A percentile compares a stretch with the other conserved stretches of the same genome.
Conservation (phyloP, 306 rosid species). For the Vicia sativa region DNA sequence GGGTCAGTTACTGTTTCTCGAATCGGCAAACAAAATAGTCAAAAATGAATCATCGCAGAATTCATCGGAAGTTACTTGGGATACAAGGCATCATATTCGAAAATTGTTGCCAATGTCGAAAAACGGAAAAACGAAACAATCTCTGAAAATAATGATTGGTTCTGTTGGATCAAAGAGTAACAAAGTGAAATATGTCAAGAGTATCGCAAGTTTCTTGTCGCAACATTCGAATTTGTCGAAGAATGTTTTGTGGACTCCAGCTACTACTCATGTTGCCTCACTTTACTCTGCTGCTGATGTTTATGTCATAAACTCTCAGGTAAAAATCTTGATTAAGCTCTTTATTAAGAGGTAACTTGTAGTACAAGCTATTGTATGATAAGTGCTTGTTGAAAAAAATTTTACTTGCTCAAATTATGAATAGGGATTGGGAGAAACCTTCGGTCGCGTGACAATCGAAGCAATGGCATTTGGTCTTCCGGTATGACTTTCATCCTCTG, state of each 20-base stretch:
- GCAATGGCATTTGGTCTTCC: constrained; percentile 97
- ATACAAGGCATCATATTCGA: constrained; percentile 58
- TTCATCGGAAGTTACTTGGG: constrained; percentile 25
- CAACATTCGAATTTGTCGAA: constrained; percentile 75
- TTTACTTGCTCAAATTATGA: constrained; percentile 13
- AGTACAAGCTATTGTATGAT: no score
- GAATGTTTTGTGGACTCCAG: constrained; percentile 82
- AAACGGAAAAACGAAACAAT: constrained; percentile 40
- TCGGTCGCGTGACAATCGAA: constrained; percentile 92
- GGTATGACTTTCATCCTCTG: constrained; percentile 41
- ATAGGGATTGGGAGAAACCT: constrained; percentile 94
- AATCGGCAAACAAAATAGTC: constrained; percentile 57
- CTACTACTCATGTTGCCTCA: constrained; percentile 78
- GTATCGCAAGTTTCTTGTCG: constrained; percentile 55
- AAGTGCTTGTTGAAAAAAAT: no score
- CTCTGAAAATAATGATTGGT: constrained; percentile 71
- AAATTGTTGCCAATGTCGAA: constrained; percentile 48
- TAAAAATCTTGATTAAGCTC: constrained; percentile 39
- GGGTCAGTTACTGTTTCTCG: constrained; percentile 84
- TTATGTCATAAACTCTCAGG: constrained; percentile 93
- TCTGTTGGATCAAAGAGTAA: constrained; percentile 97
- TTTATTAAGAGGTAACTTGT: background rate
- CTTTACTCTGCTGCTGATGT: constrained; percentile 93
- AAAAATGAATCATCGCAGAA: constrained; percentile 41
- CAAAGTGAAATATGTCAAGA: constrained; percentile 77